Evolutionary conservation across 768 basidiomycete species (phyloP), one percentile per base, ranked within the genome.

Genomic region (Leccinum olivaceopallidum): DNA sequence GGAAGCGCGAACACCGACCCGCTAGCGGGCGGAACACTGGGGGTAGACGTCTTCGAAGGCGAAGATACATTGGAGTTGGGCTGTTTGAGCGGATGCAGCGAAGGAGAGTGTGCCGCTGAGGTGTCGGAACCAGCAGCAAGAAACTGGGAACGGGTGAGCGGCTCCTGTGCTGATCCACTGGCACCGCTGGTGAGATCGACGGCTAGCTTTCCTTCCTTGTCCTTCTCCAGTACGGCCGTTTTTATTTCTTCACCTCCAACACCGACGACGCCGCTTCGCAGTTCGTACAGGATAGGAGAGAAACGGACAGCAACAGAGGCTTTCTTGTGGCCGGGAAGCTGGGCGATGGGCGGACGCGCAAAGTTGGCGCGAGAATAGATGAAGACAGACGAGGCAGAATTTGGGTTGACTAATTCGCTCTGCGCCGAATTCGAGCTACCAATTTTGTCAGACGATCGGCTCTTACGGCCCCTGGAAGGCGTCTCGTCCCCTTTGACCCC

Each of bases 301-400:
- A 98, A 99, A 51, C 88, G 81, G 39, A 99, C 94, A 1, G 92
- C 96, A 3, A 98, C 89, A 66, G 91, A 94, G 0, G 96, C 89
- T 67, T 96, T 97, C 76, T 94, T 94, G 79, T 98, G 93, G 2
- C 97, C 97, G 3, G 97, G 95, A 5, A 98, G 79, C 71, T 95
- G 95, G 14, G 95, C 97, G 59, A 98, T 86, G 0, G 97, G 96
- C 1, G 94, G 90, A 48, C 92, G 80, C 1, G 94, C 87, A 73
- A 99, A 92, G 76, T 97, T 98, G 47, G 93, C 93, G 34, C 97
- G 85, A 8, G 95, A 92, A 76, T 98, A 98, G 67, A 99, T 92
- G 78, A 92, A 98, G 30, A 98, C 96, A 16, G 85, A 85, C 5
- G 87, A 80, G 0, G 78, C 75, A 0, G 82, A 76, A n/a, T 76